Evolutionary conservation across 2,329 filamentous ascomycete species (phyloP), one percentile per base, ranked within the genome.

Genomic region (Didymella keratinophila): DNA sequence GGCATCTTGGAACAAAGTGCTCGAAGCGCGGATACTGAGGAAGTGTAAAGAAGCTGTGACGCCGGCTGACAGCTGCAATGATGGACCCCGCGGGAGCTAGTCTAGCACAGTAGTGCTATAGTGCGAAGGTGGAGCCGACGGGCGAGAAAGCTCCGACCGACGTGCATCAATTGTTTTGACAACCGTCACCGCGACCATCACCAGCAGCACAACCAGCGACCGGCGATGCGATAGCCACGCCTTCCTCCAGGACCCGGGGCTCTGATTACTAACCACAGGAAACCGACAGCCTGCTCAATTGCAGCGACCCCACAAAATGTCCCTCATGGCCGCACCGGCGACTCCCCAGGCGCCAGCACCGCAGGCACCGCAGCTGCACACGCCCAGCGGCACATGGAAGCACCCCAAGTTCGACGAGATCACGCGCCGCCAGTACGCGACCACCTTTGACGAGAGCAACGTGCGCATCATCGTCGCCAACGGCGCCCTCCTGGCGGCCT

Each of bases 391-490:
- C 54, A 92, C 89, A 73, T 99, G 95, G 94, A 87, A 88, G 71
- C 95, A 99, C 76, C 95, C 95, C 32, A 88, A 89, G 63, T 84
- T 97, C 64, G 85, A 92, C 70, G 94, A 98, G 78, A 96, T 99
- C 73, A 87, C 90, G 16, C 85, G 86, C 62, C 88, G 95, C 50
- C 91, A 93, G 73, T 89, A 91, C 75, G 89, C 88, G 20, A 87
- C 88, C 14, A 90, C 84, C 46, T 97, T 98, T 75, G 87, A 88
- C 55, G 88, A 93, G 67, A 86, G 86, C 73, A 94, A 97, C 65
- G 79, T 95, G 47, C 85, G 83, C 60, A 85, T 83, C 52, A 87
- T 96, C 50, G 73, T 87, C 28, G 87, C 88, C 78, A 97, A 96
- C 75, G 75, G 84, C 1, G 78, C 76, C 10, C 81, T 87, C 36